Evolutionary conservation across 169 alveolate species (phyloP), one percentile per base, ranked within the genome.

Genomic region (Plasmodium sp.): DNA sequence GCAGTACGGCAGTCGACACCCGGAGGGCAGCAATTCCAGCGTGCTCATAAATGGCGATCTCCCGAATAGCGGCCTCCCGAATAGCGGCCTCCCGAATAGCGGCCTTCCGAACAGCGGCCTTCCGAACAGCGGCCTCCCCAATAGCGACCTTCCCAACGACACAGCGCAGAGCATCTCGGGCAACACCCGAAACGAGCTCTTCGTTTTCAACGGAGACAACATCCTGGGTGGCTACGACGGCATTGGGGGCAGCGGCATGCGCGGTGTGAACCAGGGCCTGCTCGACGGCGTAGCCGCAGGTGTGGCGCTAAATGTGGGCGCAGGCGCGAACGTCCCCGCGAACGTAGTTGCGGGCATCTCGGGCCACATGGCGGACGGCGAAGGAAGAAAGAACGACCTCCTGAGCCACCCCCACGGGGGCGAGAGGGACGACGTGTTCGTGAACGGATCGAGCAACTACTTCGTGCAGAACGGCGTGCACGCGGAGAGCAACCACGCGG

Each of bases 381-480:
- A 67, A 5, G n/a, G 39, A 7, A 2, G 3, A 31, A 67, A 22
- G 39, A 67, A 67, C 77, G 77, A 67, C 12, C 33, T 41, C 27
- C 16, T 51, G 39, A 67, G 39, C 39, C 33, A 27, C 39, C 22
- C 7, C 77, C 33, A n/a, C 39, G 33, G 48, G 51, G 74, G 45
- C 71, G 73, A 36, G 41, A 45, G 62, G 34, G 74, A 45, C 22
- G 27, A 54, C 79, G 18, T 45, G 36, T 81, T 58, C 48, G 62
- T 36, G 16, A 83, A 83, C 33, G 92, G 73, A 58, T 27, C 92
- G 2, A 83, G 74, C 51, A 83, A 83, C 48, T 83, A 58, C 74
- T 83, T 83, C 73, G 31, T 83, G 43, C 92, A 83, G 51, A 77
- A 83, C 43, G 92, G 74, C n/a, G 34, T 83, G 6, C 92, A 83